Evolutionary conservation across 2,329 filamentous ascomycete species (phyloP).

Genomic region (Talaromyces sp.): DNA sequence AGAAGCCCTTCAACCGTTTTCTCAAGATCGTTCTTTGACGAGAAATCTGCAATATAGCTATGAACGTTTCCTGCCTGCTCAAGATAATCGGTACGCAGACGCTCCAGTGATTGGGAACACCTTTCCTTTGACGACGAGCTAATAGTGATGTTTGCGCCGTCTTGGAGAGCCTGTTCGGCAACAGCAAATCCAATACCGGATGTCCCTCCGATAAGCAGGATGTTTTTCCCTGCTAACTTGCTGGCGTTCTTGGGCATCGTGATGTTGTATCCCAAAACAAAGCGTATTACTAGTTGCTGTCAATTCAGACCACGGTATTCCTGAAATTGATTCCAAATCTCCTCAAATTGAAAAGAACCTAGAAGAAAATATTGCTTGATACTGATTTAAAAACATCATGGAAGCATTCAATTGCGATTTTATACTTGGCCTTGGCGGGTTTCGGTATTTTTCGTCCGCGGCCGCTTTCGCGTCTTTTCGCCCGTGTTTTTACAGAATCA

Average conservation of each 20-base stretch:
- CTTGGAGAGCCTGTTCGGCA: constrained; percentile 47
- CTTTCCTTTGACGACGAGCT: constrained; percentile 39
- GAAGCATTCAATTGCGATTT: not conserved
- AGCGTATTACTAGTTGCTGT: no score
- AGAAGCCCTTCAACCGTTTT: constrained; percentile 1
- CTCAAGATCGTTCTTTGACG: constrained; percentile 27
- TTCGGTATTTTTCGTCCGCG: not conserved
- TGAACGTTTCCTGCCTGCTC: constrained; percentile 23
- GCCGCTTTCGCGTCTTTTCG: not conserved
- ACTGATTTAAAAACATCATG: not conserved
- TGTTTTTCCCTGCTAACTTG: constrained; percentile 41
- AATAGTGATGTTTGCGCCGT: constrained; percentile 44
- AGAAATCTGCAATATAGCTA: constrained; percentile 47
- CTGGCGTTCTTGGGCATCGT: not conserved
- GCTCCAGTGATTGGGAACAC: constrained; percentile 34
- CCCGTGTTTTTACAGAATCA: not conserved
- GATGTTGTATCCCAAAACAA: no score
- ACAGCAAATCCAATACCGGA: constrained; percentile 48
- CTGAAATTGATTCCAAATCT: no score
- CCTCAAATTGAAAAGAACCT: not conserved
- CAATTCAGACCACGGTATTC: not conserved
- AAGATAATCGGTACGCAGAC: constrained; percentile 40
- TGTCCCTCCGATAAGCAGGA: constrained; percentile 49
- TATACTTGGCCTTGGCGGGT: not conserved
- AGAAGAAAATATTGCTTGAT: not conserved